Evolutionary conservation across 768 basidiomycete species (phyloP).

Genomic region (Phallus indusiatus): DNA sequence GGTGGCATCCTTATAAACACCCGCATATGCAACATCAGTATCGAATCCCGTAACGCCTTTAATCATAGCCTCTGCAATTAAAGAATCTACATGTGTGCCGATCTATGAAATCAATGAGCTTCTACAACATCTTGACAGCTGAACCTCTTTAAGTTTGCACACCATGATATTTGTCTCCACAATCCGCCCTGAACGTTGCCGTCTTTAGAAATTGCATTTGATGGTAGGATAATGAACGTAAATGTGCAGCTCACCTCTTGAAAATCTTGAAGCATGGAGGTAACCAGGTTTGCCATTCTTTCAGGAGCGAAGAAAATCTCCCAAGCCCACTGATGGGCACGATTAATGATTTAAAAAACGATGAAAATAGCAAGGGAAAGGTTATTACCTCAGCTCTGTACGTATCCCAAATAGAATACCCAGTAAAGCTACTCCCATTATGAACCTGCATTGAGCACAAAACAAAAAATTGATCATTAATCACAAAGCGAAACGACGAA

Average conservation of each 20-base stretch:
- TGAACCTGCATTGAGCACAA: slow-evolving; percentile 31
- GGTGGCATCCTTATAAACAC: slow-evolving; percentile 65
- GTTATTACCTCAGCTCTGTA: slow-evolving; percentile 2
- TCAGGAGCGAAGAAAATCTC: slow-evolving; percentile 70
- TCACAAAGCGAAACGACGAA: neutral
- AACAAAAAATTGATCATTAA: too few species aligned
- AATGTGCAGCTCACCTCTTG: slow-evolving; percentile 34
- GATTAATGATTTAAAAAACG: neutral
- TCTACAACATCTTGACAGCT: too few species aligned
- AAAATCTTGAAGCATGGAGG: slow-evolving; percentile 75
- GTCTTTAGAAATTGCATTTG: too few species aligned
- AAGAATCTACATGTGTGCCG: slow-evolving; percentile 71
- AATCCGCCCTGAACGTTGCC: slow-evolving; percentile 74
- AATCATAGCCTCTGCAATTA: slow-evolving; percentile 60
- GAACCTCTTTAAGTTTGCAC: too few species aligned
- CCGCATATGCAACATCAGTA: slow-evolving; percentile 55
- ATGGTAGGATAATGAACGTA: too few species aligned
- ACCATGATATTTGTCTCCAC: slow-evolving; percentile 86
- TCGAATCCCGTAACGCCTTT: slow-evolving; percentile 62
- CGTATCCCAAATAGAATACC: slow-evolving; percentile 71
- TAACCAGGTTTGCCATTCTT: slow-evolving; percentile 64
- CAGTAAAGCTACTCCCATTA: slow-evolving; percentile 60
- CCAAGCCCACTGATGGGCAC: slow-evolving; percentile 77
- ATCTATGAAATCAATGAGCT: too few species aligned
- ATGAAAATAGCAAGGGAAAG: neutral